Conservation (phyloP, 768 basidiomycete genomes). For the Phylloporus sp. region DNA sequence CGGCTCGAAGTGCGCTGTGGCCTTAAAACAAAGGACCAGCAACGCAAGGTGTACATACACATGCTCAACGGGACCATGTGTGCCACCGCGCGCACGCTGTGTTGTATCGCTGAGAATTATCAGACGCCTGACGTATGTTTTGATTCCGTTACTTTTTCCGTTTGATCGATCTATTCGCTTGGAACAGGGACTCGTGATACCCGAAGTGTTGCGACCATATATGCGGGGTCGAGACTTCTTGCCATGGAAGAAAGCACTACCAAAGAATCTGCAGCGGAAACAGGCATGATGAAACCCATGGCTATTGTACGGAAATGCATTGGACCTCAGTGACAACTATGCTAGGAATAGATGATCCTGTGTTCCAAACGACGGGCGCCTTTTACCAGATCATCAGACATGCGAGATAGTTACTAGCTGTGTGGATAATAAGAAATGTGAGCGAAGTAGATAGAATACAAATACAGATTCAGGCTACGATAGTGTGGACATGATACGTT, state of each 20-base stretch:
- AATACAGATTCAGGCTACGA: conserved; percentile 18
- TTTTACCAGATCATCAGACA: too few relatives aligned
- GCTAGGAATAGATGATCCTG: background rate
- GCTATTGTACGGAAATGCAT: background rate
- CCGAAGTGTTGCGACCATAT: conserved; percentile 87
- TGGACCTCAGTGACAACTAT: background rate
- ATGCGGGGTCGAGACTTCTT: conserved; percentile 94
- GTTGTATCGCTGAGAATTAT: conserved; percentile 98
- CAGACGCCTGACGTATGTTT: conserved; percentile 84
- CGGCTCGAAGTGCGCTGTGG: conserved; percentile 93
- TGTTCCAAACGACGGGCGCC: background rate
- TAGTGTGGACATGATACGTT: background rate
- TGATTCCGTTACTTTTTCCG: background rate
- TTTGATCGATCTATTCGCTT: background rate
- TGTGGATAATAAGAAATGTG: background rate
- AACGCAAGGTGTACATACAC: conserved; percentile 92
- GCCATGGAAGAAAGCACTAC: conserved; percentile 78
- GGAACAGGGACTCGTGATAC: conserved; percentile 79
- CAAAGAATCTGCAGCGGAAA: conserved; percentile 76
- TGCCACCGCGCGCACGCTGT: conserved; percentile 93
- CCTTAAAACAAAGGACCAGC: conserved; percentile 84
- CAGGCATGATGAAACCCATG: conserved; percentile 34
- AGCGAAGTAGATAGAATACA: conserved; percentile 3
- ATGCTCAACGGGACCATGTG: conserved; percentile 99
- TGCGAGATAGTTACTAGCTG: too few relatives aligned